Percentiles rank a stretch among this genome's conserved stretches.
Evolutionary conservation across 2,329 filamentous ascomycete species (phyloP).

Genomic region (Trichoderma koningiopsis): DNA sequence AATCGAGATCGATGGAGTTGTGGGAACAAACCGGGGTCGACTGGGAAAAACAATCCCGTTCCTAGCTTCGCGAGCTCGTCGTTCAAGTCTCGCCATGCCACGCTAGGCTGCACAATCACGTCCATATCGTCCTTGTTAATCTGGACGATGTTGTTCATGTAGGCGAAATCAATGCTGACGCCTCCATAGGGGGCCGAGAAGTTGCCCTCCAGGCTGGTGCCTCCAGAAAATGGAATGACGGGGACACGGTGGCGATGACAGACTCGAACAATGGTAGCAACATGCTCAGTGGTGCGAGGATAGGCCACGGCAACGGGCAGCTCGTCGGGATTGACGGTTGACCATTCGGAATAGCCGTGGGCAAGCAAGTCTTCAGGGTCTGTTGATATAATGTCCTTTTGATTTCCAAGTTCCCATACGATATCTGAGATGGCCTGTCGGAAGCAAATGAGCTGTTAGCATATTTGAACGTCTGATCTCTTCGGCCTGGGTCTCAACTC

Average conservation of each 20-base stretch:
- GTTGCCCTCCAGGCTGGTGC: constrained; percentile 84
- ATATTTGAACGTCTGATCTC: constrained; percentile 16
- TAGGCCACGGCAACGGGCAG: constrained; percentile 67
- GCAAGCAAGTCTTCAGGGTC: constrained; percentile 63
- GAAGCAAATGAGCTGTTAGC: neutral
- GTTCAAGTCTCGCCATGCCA: constrained; percentile 92
- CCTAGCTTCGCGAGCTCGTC: constrained; percentile 66
- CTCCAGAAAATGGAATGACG: constrained; percentile 84
- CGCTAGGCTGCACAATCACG: constrained; percentile 84
- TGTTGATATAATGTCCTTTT: constrained; percentile 61
- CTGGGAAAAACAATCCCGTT: constrained; percentile 83
- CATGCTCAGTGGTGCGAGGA: constrained; percentile 61
- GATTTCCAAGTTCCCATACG: constrained; percentile 46
- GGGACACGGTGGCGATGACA: constrained; percentile 81
- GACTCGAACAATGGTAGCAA: constrained; percentile 62
- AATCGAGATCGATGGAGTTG: too few species aligned
- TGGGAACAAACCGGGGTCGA: constrained; percentile 71
- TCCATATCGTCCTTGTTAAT: constrained; percentile 90
- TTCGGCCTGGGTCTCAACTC: constrained; percentile 12
- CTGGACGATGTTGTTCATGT: constrained; percentile 80
- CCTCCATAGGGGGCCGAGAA: constrained; percentile 86
- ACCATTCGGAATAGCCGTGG: constrained; percentile 71
- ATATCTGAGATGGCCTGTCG: constrained; percentile 59
- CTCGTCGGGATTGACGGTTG: constrained; percentile 60
- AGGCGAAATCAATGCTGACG: constrained; percentile 84